Percentiles rank a stretch among this genome's conserved stretches.
Evolutionary conservation across 352 stramenopile genomes (phyloP).

Genomic region (Phytophthora sp.): DNA sequence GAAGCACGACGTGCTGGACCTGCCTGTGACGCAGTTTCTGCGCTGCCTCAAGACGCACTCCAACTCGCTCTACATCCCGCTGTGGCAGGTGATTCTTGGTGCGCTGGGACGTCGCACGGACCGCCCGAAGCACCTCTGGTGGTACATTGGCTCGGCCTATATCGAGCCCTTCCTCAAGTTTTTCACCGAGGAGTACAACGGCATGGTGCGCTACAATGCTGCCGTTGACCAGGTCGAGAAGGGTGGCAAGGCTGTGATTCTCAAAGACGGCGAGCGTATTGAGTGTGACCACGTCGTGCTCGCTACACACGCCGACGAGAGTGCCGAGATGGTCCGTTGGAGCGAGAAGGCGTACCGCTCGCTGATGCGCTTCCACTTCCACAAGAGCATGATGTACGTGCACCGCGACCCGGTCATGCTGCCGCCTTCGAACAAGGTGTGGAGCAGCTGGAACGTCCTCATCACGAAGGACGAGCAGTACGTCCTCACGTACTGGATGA

Average conservation of each 20-base stretch:
- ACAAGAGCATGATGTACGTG: conserved; percentile 91
- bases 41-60: conserved; percentile 88
- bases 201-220: conserved; percentile 80
- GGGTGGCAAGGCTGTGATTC: conserved; percentile 82
- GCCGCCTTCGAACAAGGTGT: conserved; percentile 76
- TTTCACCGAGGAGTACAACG: conserved; percentile 83
- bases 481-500: conserved; percentile 91
- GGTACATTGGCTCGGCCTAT: conserved; percentile 86
- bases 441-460: conserved; percentile 87
- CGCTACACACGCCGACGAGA: conserved; percentile 81
- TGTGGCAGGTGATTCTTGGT: conserved; percentile 86
- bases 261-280: conserved; percentile 73
- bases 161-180: conserved; percentile 87
- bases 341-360: conserved; percentile 66
- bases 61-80: conserved; percentile 87
- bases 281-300: conserved; percentile 88
- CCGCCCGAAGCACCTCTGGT: conserved; percentile 85
- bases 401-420: conserved; percentile 82
- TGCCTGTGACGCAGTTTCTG: conserved; percentile 86
- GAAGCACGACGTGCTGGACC: conserved; percentile 83
- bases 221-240: conserved; percentile 69
- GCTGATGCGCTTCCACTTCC: conserved; percentile 83
- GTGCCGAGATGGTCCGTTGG: conserved; percentile 75
- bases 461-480: conserved; percentile 88
- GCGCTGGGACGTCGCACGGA: conserved; percentile 76